phyloP scores from a whole-genome alignment of 352 stramenopile genomes.

The Peronospora belbahrii region DNA sequence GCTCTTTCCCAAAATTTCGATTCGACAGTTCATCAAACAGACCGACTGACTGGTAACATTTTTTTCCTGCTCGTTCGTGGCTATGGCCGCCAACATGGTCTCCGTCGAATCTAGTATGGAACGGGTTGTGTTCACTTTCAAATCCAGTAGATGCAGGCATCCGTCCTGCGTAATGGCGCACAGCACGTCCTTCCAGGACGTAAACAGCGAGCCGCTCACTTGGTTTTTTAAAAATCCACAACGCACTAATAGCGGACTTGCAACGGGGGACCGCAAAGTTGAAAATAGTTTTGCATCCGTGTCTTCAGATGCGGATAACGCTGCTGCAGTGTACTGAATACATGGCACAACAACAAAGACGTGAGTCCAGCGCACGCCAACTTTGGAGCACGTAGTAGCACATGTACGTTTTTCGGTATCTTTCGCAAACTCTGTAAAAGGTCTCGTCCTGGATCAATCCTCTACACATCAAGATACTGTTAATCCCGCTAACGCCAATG shows the following conservation, averaged over 20 bases:
- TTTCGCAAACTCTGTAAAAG: constrained; percentile 64
- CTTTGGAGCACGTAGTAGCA: not conserved
- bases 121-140: constrained; percentile 56
- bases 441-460: constrained; percentile 71
- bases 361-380: constrained; percentile 1
- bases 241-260: constrained; percentile 60
- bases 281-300: constrained; percentile 54
- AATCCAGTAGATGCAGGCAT: constrained; percentile 62
- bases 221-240: constrained; percentile 77
- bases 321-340: constrained; percentile 59
- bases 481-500: not conserved
- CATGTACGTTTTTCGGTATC: constrained; percentile 79
- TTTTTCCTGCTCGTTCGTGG: constrained; percentile 37
- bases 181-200: constrained; percentile 67
- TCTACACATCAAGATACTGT: constrained; percentile 27
- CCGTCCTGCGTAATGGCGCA: constrained; percentile 73
- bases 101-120: constrained; percentile 50
- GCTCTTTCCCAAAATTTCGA: constrained; percentile 71
- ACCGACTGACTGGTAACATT: constrained; percentile 49
- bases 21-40: constrained; percentile 53
- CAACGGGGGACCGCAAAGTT: constrained; percentile 53
- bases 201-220: constrained; percentile 62
- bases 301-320: constrained; percentile 45
- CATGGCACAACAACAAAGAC: not conserved
- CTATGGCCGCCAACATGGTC: constrained; percentile 50